Percentiles rank a stretch among this genome's conserved stretches.
phyloP scores from a whole-genome alignment of 2,329 filamentous ascomycete genomes.

The Coniochaeta sp. region DNA sequence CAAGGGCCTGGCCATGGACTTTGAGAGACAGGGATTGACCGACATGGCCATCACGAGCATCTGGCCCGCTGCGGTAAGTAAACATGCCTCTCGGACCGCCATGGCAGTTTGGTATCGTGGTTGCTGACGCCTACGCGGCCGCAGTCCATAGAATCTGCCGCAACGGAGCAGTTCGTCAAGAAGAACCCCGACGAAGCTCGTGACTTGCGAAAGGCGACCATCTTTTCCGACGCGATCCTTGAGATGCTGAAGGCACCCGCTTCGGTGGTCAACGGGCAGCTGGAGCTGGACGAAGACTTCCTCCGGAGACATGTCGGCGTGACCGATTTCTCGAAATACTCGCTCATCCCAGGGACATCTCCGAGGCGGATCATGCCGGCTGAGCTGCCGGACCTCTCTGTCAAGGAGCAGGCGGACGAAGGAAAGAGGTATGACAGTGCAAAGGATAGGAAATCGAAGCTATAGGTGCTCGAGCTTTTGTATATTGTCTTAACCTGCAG shows the following conservation, averaged over 20 bases:
- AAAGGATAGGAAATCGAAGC: constrained; percentile 10
- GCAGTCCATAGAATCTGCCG: constrained; percentile 64
- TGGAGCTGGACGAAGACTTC: constrained; percentile 77
- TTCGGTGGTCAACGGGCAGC: constrained; percentile 57
- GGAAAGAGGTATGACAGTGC: constrained; percentile 57
- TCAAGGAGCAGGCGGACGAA: constrained; percentile 1
- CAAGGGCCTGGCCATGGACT: constrained; percentile 78
- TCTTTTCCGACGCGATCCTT: constrained; percentile 75
- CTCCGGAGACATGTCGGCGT: constrained; percentile 57
- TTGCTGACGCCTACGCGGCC: constrained; percentile 16
- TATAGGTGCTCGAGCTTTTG: not conserved
- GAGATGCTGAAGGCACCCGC: constrained; percentile 59
- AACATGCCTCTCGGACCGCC: not conserved
- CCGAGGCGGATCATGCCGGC: constrained; percentile 75
- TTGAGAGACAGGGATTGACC: constrained; percentile 53
- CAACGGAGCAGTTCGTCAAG: constrained; percentile 49
- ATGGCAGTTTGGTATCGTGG: not conserved
- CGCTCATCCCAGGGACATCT: constrained; percentile 51
- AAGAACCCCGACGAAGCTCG: constrained; percentile 36
- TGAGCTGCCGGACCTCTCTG: constrained; percentile 41
- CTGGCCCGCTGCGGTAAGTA: constrained; percentile 68
- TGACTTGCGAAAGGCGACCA: constrained; percentile 61
- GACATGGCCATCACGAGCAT: constrained; percentile 74
- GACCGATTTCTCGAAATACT: constrained; percentile 66
- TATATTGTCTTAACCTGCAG: not conserved